phyloP scores from a whole-genome alignment of 1,284 basidiomycete genomes.

The Pisolithus thermaeus region DNA sequence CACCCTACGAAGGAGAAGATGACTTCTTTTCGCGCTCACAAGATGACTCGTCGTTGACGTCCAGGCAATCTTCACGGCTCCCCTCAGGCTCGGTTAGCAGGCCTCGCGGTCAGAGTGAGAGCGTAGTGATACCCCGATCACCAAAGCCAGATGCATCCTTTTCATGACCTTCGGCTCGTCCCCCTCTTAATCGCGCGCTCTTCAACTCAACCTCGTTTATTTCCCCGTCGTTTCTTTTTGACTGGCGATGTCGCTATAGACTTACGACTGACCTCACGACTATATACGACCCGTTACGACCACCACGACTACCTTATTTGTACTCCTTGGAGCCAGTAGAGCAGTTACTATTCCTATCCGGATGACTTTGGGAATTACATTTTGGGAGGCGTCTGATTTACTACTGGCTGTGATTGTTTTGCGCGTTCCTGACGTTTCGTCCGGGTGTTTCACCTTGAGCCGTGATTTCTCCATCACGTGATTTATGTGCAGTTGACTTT shows the following conservation, averaged over 20 bases:
- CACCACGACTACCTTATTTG: conserved; percentile 10
- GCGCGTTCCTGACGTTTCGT: too few relatives aligned
- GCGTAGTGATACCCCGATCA: conserved; percentile 33
- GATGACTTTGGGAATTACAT: background rate
- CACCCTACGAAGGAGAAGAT: conserved; percentile 69
- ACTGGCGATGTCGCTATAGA: background rate
- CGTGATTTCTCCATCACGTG: too few relatives aligned
- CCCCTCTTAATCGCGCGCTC: background rate
- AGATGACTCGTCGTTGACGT: conserved; percentile 48
- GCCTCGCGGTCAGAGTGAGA: conserved; percentile 60
- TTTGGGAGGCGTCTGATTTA: background rate
- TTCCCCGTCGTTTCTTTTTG: too few relatives aligned
- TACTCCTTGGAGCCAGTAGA: conserved; percentile 15
- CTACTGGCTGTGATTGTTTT: too few relatives aligned
- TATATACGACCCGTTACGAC: conserved; percentile 17
- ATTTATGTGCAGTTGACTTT: too few relatives aligned
- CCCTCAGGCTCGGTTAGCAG: conserved; percentile 32
- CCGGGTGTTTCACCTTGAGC: too few relatives aligned
- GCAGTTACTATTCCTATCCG: conserved; percentile 4
- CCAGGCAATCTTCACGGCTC: conserved; percentile 34
- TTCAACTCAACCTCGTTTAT: too few relatives aligned
- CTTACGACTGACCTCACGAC: conserved; percentile 7
- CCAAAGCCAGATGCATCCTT: conserved; percentile 3
- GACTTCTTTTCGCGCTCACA: conserved; percentile 62
- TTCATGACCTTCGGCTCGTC: background rate